Evolutionary conservation across 345 rosid species (phyloP).

Genomic region (Linum tenue): DNA sequence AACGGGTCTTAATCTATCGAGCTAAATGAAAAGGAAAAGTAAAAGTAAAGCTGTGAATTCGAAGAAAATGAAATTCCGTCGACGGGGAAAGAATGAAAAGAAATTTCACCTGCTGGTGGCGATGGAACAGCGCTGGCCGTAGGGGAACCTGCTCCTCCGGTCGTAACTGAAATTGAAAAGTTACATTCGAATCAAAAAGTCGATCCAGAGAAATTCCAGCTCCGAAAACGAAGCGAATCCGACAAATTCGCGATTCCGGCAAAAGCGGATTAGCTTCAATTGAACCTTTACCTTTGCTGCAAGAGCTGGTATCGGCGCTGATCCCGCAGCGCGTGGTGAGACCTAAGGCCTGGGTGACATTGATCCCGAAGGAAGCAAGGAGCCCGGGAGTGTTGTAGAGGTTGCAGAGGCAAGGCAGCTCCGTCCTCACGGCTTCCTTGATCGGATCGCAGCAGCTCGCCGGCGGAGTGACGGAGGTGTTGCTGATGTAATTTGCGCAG

Average conservation of each 20-base stretch:
- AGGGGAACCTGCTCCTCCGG: background rate
- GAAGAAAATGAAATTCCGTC: background rate
- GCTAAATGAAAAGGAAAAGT: background rate
- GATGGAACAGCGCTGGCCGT: background rate
- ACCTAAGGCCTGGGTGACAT: constrained; percentile 27
- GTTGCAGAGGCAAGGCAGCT: constrained; percentile 48
- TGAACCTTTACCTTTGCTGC: constrained; percentile 24
- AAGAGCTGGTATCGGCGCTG: constrained; percentile 27
- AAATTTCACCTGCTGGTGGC: constrained; percentile 12
- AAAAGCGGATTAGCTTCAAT: background rate
- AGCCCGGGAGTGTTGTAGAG: constrained; percentile 41
- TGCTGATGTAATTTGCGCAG: constrained; percentile 22
- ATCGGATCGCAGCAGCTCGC: constrained; percentile 42
- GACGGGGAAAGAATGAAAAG: background rate
- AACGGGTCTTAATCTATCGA: too few relatives aligned
- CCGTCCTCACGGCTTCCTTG: constrained; percentile 37
- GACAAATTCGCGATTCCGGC: background rate
- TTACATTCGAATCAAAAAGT: background rate
- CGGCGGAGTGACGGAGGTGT: constrained; percentile 32
- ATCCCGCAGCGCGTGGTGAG: constrained; percentile 34
- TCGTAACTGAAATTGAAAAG: background rate
- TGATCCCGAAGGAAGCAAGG: constrained; percentile 18
- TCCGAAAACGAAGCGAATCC: background rate
- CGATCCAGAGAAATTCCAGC: background rate
- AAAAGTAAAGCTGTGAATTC: background rate